These are phyloP conservation scores for Aspergillus sp. DNA, from an alignment of 2,329 filamentous ascomycete genomes.

Conservation along the genomic window DNA sequence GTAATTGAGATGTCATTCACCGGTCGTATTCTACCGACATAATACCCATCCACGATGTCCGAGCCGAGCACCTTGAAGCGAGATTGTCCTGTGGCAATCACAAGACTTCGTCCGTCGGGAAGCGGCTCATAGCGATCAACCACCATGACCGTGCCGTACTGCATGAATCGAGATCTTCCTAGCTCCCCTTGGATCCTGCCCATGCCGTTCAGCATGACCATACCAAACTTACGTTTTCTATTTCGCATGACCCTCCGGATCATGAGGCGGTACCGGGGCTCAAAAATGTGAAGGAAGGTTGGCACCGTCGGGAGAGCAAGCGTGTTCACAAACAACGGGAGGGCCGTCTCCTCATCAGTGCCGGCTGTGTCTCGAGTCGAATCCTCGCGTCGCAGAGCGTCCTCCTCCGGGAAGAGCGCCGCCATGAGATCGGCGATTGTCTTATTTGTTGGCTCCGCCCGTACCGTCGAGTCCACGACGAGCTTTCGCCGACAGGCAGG, in stretches of 20 bases:
- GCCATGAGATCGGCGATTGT: slow-evolving; percentile 63
- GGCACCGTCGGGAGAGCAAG: slow-evolving; percentile 79
- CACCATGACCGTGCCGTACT: slow-evolving; percentile 75
- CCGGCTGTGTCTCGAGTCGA: slow-evolving; percentile 57
- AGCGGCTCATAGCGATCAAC: slow-evolving; percentile 73
- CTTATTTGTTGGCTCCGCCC: slow-evolving; percentile 59
- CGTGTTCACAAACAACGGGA: slow-evolving; percentile 78
- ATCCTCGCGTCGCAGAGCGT: slow-evolving; percentile 58
- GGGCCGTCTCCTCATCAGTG: slow-evolving; percentile 56
- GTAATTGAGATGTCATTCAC: slow-evolving; percentile 78
- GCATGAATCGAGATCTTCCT: slow-evolving; percentile 59
- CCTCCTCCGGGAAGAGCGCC: slow-evolving; percentile 67
- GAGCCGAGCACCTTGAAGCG: slow-evolving; percentile 68
- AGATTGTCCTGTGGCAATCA: slow-evolving; percentile 74
- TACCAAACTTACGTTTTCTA: slow-evolving; percentile 75
- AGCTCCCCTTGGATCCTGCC: slow-evolving; percentile 54
- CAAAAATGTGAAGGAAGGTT: slow-evolving; percentile 87
- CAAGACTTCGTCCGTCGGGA: slow-evolving; percentile 75
- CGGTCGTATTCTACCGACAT: slow-evolving; percentile 71
- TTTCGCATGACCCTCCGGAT: slow-evolving; percentile 71
- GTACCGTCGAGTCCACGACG: slow-evolving; percentile 51
- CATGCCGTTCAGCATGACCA: slow-evolving; percentile 70
- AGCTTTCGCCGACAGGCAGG: slow-evolving; percentile 74
- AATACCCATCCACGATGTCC: slow-evolving; percentile 72
- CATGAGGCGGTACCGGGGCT: slow-evolving; percentile 90